Percentiles rank a stretch among this genome's conserved stretches.
Evolutionary conservation across 345 rosid species (phyloP).

Genomic region (Corchorus olitorius): DNA sequence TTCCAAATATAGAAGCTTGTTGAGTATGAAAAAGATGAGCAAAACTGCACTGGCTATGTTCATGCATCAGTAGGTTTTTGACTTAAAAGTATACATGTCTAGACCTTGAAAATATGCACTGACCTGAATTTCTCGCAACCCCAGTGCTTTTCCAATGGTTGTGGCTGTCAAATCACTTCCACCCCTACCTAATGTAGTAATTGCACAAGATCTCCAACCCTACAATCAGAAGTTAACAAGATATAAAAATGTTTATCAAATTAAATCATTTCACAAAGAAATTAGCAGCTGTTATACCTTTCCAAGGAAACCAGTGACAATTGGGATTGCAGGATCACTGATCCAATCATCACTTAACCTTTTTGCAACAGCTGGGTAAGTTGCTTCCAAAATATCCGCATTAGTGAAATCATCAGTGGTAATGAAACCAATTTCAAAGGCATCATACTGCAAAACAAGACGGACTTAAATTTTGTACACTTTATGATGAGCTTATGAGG

Average conservation of each 20-base stretch:
- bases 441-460: constrained; percentile 82
- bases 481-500: background rate
- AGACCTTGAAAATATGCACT: constrained; percentile 18
- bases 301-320: constrained; percentile 98
- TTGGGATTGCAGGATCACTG: constrained; percentile 82
- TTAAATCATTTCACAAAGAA: constrained; percentile 16
- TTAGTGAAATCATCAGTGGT: constrained; percentile 98
- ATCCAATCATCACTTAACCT: constrained; percentile 79
- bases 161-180: constrained; percentile 99
- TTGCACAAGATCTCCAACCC: constrained; percentile 96
- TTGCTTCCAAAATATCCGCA: constrained; percentile 95
- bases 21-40: background rate
- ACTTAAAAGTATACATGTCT: background rate
- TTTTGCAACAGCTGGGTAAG: constrained; percentile 95
- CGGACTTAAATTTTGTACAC: background rate
- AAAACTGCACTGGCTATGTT: background rate
- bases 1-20: constrained; percentile 7
- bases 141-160: constrained; percentile 93
- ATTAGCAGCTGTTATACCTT: constrained; percentile 50
- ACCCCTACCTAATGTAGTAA: constrained; percentile 96
- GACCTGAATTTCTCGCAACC: constrained; percentile 97
- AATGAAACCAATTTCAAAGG: constrained; percentile 89
- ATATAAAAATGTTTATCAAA: background rate
- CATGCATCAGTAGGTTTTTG: background rate
- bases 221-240: constrained; percentile 32